Evolutionary conservation across 805 yeast species (phyloP).

Genomic region (Nakazawaea wickerhamii): DNA sequence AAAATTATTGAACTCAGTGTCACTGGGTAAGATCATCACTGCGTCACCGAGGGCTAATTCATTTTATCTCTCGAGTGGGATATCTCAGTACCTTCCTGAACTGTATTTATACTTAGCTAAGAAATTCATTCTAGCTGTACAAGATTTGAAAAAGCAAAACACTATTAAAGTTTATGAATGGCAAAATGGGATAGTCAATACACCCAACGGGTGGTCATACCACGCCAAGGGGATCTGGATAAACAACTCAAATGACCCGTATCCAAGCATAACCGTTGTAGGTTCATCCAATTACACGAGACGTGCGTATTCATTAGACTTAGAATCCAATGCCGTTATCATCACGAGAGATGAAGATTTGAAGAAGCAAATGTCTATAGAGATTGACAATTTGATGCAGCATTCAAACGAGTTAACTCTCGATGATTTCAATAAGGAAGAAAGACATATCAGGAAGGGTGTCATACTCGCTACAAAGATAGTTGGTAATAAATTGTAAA

Average conservation of each 20-base stretch:
- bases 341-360: conserved; percentile 63
- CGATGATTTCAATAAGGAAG: conserved; percentile 57
- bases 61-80: conserved; percentile 78
- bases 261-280: conserved; percentile 72
- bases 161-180: conserved; percentile 69
- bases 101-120: conserved; percentile 79
- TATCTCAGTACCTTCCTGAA: conserved; percentile 76
- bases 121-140: conserved; percentile 54
- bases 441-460: conserved; percentile 55
- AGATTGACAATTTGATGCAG: conserved; percentile 53
- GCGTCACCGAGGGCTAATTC: conserved; percentile 95
- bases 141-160: conserved; percentile 32
- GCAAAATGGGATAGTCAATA: conserved; percentile 80
- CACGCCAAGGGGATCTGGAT: conserved; percentile 97
- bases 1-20: conserved; percentile 49
- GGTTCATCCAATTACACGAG: conserved; percentile 94
- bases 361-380: conserved; percentile 51
- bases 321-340: conserved; percentile 82
- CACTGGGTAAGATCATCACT: conserved; percentile 70
- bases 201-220: conserved; percentile 89
- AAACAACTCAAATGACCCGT: conserved; percentile 44
- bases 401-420: conserved; percentile 49
- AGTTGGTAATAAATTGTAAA: conserved; percentile 50
- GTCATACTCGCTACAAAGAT: conserved; percentile 64
- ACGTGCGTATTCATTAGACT: conserved; percentile 80